These are phyloP conservation scores for Xylaria venustula DNA, from an alignment of 495 filamentous ascomycete species.

Conservation along the genomic window DNA sequence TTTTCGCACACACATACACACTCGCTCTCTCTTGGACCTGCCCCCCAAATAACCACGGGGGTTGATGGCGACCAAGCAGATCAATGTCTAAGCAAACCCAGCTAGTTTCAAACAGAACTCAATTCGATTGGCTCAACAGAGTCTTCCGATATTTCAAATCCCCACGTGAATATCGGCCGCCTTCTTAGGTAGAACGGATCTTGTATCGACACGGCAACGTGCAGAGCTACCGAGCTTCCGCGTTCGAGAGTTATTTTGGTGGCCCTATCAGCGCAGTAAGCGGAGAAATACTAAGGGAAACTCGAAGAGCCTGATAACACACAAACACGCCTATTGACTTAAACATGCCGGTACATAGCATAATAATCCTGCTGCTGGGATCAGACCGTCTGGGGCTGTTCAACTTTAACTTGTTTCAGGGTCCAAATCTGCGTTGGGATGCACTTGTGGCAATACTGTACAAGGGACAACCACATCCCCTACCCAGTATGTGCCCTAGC, in stretches of 20 bases:
- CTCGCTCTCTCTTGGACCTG: neutral
- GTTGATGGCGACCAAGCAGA: neutral
- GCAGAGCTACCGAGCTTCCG: constrained; percentile 18
- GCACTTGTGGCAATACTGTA: constrained; percentile 9
- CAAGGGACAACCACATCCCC: constrained; percentile 5
- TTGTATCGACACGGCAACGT: constrained; percentile 14
- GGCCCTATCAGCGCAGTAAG: constrained; percentile 8
- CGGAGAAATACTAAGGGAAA: neutral
- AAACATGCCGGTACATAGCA: constrained; percentile 15
- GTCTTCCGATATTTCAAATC: constrained; percentile 11
- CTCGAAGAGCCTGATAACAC: constrained; percentile 12
- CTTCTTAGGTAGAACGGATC: constrained; percentile 9
- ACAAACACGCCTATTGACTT: constrained; percentile 13
- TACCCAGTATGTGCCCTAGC: neutral
- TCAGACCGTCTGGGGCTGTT: constrained; percentile 11
- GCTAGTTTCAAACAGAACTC: neutral
- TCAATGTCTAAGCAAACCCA: constrained; percentile 3
- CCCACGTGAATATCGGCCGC: constrained; percentile 14
- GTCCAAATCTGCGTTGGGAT: constrained; percentile 10
- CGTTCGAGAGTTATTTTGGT: constrained; percentile 17
- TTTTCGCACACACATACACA: too few species aligned
- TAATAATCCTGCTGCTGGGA: constrained; percentile 16
- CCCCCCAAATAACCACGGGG: neutral
- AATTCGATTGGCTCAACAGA: constrained; percentile 1
- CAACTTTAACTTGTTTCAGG: constrained; percentile 11